Evolutionary conservation across 2,329 filamentous ascomycete species (phyloP), one percentile per base, ranked within the genome.

Genomic region (Xylaria multiplex): DNA sequence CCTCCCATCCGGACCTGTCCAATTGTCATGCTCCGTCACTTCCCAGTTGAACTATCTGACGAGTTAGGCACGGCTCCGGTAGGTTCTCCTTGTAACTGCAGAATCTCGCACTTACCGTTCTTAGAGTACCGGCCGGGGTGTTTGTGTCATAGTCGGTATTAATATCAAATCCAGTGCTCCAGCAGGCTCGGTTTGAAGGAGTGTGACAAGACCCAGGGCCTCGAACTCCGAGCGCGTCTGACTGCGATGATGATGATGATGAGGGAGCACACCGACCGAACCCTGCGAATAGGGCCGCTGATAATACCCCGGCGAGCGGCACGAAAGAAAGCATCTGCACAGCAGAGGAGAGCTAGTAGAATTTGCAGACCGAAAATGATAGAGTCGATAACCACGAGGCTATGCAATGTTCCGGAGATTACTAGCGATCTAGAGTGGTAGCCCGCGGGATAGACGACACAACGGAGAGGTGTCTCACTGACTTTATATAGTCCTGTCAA

Each of bases 11-110:
- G 72, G 71, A 1, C 70, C 72, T 5, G 55, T 52, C 69, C 70
- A 75, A 59, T 74, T 69, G 35, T 73, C 63, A 45, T 65, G 30
- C 43, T 75, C 73, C 6, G 65, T 68, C 40, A 75, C 46, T 35
- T 69, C 66, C 65, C 67, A 73, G 58, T 67, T 62, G 63, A 69
- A 74, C 69, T 72, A 56, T 62, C 13, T 13, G 16, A 49, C 14
- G 32, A 3, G 52, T 70, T 30, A 65, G 57, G 19, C 8, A 1
- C 13, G 13, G 19, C 32, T 37, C 9, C 46, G 7, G 16, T 16
- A 3, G 6, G 49, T 16, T 54, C 14, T 22, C 19, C 59, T 60
- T 1, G 88, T 81, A 16, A 82, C 78, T 49, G 40, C 11, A 2
- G 22, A 46, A 13, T 52, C 6, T 37, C 14, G 11, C 7, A 54